Evolutionary conservation across 345 rosid genomes (phyloP).

Genomic region (Gossypium australe): DNA sequence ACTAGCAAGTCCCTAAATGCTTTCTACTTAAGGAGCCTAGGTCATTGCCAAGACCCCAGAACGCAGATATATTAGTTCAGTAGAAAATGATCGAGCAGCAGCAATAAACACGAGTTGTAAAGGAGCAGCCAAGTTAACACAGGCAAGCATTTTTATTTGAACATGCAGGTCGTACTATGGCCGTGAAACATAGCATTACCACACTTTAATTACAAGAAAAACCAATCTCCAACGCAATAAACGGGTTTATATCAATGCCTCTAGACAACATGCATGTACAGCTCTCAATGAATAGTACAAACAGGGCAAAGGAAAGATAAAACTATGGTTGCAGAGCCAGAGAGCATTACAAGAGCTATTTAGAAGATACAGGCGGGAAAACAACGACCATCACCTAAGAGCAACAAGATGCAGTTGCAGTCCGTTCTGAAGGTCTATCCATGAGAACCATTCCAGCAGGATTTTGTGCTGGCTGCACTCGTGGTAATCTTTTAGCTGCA

Average conservation of each 20-base stretch:
- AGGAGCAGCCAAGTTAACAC: neutral
- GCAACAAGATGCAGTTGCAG: conserved; percentile 75
- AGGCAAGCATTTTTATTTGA: neutral
- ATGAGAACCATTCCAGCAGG: conserved; percentile 87
- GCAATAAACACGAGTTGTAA: neutral
- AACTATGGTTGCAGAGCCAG: conserved; percentile 8
- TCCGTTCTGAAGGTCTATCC: conserved; percentile 68
- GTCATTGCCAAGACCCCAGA: neutral
- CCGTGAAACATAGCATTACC: conserved; percentile 5
- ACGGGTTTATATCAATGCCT: conserved; percentile 14
- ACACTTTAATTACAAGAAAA: conserved; percentile 15
- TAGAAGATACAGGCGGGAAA: conserved; percentile 22
- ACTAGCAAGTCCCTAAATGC: neutral
- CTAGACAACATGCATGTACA: conserved; percentile 22
- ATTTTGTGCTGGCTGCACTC: conserved; percentile 79
- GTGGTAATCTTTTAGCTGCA: conserved; percentile 79
- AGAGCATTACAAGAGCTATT: conserved; percentile 20
- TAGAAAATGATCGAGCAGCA: neutral
- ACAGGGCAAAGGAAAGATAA: conserved; percentile 3
- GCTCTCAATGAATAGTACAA: conserved; percentile 11
- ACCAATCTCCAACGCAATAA: conserved; percentile 19
- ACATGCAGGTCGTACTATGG: neutral
- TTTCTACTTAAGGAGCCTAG: neutral
- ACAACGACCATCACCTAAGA: conserved; percentile 26
- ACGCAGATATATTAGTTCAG: neutral